Base-by-base conservation (phyloP, 1,139 yeast genomes). In the Yamadazyma mexicana region DNA sequence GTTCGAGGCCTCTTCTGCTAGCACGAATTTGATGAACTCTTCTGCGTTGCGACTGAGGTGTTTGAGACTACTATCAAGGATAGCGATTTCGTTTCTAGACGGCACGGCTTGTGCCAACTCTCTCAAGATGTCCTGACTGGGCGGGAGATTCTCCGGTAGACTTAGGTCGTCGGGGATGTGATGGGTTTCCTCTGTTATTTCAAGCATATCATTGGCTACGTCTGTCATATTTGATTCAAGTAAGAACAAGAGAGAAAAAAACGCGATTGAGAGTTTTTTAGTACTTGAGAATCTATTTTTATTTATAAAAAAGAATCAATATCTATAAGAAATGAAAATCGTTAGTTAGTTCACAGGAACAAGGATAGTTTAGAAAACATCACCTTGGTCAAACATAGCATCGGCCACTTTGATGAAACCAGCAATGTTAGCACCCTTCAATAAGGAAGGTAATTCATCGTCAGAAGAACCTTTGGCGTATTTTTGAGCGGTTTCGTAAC, bases 371-470 rank as follows among this genome's bases (percentile, higher is more conserved):
- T 75, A 78, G 55, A 63, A 81, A 46, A 81, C 91, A 59, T 91
- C 97, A 77, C 98, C 98, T 69, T 87, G 96, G 77, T 80, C 95
- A 64, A 85, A 84, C 98, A 92, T 92, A 57, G 97, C 98, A 57
- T 87, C 94, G 54, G 96, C 97, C 59, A 92, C 98, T 81, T 91
- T 91, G 65, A 89, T 82, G 81, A 91, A 92, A 68, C 98, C 97
- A 52, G 98, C 97, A 74, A 92, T 85, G 83, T 92, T 92, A 59
- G 98, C 98, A 75, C 98, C 98, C 79, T 87, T 87, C 57, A 91
- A 95, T 62, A 92, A 79, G 38, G 97, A 89, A 58, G 98, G 98
- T 61, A 89, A 76, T 44, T 81, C 70, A 52, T 73, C 69, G 69
- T n/a, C 5, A 20, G 22, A 20, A 20, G 76, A 72, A 67, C 83